Base-by-base conservation (phyloP, 192 early-diverging fungal species). In the Coemansia sp. region DNA sequence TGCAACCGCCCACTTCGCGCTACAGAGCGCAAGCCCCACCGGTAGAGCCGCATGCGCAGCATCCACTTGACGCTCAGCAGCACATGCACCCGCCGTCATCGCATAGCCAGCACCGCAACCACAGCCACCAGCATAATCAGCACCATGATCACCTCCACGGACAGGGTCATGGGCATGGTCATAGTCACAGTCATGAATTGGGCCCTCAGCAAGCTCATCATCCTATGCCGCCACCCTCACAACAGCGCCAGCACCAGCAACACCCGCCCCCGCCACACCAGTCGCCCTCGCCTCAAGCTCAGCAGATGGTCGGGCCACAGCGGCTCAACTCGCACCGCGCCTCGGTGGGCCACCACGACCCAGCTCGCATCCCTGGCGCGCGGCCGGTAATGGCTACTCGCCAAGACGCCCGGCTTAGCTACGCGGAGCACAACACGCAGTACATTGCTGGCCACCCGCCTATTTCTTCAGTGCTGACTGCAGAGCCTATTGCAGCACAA, bases 271-370 rank as follows among this genome's bases (percentile, higher is more conserved):
- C 59, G 46, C 73, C 70, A 30, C 77, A 63, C 10, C 33, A 63
- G 8, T 57, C 49, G 50, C 67, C 70, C 9, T 55, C 49, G 62
- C 46, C 66, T 37, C 70, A 78, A 60, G 49, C 70, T 7, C 67
- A 74, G 62, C 59, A 71, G 30, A 58, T 58, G 55, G 30, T 58
- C 32, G 55, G 55, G 14, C 30, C 55, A 49, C 77, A 70, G n/a
- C 72, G 77, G 8, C 73, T 72, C n/a, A 52, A 67, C 55, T 74
- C 73, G 32, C 52, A 68, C 28, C 66, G 66, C 33, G 57, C 53
- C 5, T 49, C 47, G 21, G 30, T 30, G 23, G 26, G 66, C 28
- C 55, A 46, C 1, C 37, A 37, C 10, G 71, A 62, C 47, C 38
- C 58, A 16, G 33, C 28, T 43, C 71, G 62, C 37, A 39, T 59